These are phyloP conservation scores for Brassica nigra DNA, from an alignment of 345 rosid genomes.

Conservation along the genomic window DNA sequence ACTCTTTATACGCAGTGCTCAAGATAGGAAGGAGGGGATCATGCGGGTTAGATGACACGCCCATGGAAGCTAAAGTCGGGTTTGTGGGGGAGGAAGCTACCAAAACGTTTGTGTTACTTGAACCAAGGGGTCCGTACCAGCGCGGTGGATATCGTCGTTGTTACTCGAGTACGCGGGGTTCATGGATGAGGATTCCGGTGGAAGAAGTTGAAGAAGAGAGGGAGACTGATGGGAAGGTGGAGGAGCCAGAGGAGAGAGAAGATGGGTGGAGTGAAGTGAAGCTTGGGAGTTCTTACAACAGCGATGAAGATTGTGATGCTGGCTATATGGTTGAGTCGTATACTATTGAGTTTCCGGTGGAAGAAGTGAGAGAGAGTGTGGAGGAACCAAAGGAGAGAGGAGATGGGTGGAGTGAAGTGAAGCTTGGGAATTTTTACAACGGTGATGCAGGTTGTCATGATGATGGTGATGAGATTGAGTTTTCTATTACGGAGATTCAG, in stretches of 20 bases:
- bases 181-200: not conserved
- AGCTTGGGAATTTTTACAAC: constrained; percentile 50
- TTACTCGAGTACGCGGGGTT: too few relatives aligned
- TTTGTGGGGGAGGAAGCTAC: constrained; percentile 34
- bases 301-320: constrained; percentile 1
- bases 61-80: constrained; percentile 48
- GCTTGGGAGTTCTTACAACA: constrained; percentile 47
- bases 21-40: constrained; percentile 7
- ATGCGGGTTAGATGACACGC: not conserved
- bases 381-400: constrained; percentile 47
- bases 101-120: constrained; percentile 24
- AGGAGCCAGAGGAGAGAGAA: constrained; percentile 46
- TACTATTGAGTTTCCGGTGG: not conserved
- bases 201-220: constrained; percentile 19
- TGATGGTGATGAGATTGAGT: constrained; percentile 48
- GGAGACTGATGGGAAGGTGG: constrained; percentile 6
- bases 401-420: constrained; percentile 70
- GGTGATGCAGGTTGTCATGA: not conserved
- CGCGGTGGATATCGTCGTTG: not conserved
- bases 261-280: constrained; percentile 73
- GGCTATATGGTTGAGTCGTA: too few relatives aligned
- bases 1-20: constrained; percentile 48
- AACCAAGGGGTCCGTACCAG: not conserved
- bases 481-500: constrained; percentile 47
- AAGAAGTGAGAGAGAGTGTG: constrained; percentile 10